Evolutionary conservation across 2,329 filamentous ascomycete genomes (phyloP), one percentile per base, ranked within the genome.

Genomic region (Phyllosticta citribraziliensis): DNA sequence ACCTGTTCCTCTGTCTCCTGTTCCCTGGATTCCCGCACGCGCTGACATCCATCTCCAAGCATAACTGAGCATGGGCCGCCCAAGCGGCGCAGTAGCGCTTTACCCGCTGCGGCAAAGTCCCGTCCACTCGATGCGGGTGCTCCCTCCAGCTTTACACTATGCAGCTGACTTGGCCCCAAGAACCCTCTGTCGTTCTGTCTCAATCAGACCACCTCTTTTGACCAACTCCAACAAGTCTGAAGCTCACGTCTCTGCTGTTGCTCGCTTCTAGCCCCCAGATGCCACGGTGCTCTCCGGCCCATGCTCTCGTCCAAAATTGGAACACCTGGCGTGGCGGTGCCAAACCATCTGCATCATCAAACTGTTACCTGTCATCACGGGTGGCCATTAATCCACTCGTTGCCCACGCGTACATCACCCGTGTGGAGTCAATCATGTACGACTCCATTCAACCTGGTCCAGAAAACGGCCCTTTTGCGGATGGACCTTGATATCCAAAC

Each of bases 141-240:
- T 47, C 40, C 40, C 40, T 47, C 40, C 40, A 47, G 17, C 40
- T 47, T 66, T 91, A 79, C 96, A 95, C 58, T 89, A 88, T 66
- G 96, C 40, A 47, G 40, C 14, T 87, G 68, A 95, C 90, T 66
- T 92, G 90, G 76, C 93, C 97, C 67, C 88, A 87, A 5, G 91
- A 93, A 74, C 97, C 92, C 74, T 99, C 93, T 70, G 88, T 87
- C 75, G 17, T 47, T 2, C 4, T 8, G 17, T 30, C 27, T 47
- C 40, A 47, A n/a, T 47, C 40, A 47, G 40, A n/a, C 40, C 40
- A 47, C 40, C 19, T 47, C 1, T 47, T 47, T 47, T 47, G 40
- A 17, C 40, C 14, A n/a, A 47, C 40, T 47, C 40, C 40, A 47
- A 47, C 40, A 47, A 47, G 35, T 47, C 68, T 69, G 40, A 47